Evolutionary conservation across 2,329 filamentous ascomycete genomes (phyloP), one percentile per base, ranked within the genome.

Genomic region (Aspergillus floridensis): DNA sequence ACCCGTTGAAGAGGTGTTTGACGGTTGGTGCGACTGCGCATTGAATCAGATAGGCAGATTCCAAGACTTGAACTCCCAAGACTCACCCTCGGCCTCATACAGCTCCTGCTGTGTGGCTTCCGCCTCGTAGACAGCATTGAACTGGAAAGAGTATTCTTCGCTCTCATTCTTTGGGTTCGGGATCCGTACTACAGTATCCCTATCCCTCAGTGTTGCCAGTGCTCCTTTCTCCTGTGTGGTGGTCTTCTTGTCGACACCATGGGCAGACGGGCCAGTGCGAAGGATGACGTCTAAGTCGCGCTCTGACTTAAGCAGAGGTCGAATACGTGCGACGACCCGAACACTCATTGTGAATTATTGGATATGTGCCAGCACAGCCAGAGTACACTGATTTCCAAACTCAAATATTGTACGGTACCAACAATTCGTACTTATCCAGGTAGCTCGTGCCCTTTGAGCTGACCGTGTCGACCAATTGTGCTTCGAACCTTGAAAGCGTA

Each of bases 141-240:
- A 98, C 55, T 93, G 86, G 74, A 98, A 99, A 56, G 90, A 92
- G 77, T 93, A 98, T 71, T 93, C 90, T 77, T 98, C 93, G 22
- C 84, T 81, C 65, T 91, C 90, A 71, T 97, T 97, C 80, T 95
- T 96, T 0, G 93, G 93, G 72, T 92, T 97, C 3, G 93, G 93
- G 69, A 98, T 96, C 74, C 90, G 89, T 71, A 98, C 87, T 31
- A 96, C 79, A 26, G 84, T 86, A 21, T 86, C 82, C 65, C 82
- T 84, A 65, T 84, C 84, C 50, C 84, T 79, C 54, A 74, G 59
- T 38, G 72, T 67, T 2, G 70, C 71, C 49, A 72, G 49, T 29
- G 63, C 59, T 56, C 67, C 66, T 55, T 65, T 66, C 24, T 67
- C 66, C 22, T 65, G 57, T n/a, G 65, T 61, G 56, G 58, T 66